Evolutionary conservation across 257 asterid genomes (phyloP).

Genomic region (Solanum sparsipilum): DNA sequence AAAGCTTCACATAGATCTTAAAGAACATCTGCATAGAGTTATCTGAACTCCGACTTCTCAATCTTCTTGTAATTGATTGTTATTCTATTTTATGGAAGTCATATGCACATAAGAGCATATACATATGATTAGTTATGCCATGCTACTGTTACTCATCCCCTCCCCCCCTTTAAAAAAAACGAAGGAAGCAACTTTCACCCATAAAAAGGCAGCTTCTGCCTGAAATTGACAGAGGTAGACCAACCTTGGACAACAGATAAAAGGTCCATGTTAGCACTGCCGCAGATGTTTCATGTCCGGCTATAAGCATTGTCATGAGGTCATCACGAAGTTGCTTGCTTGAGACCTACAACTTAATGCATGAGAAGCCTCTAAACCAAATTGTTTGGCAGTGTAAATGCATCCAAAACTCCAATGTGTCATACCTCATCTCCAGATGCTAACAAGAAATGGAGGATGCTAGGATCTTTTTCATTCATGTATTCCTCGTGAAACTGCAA

Average conservation of each 20-base stretch:
- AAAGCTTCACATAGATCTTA: neutral
- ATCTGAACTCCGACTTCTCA: neutral
- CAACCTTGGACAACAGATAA: conserved; percentile 83
- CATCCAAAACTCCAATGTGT: conserved; percentile 1
- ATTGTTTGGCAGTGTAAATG: conserved; percentile 2
- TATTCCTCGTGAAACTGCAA: conserved; percentile 95
- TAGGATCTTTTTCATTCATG: conserved; percentile 96
- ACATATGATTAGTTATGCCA: neutral
- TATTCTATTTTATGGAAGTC: neutral
- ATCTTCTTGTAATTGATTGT: neutral
- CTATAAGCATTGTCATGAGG: conserved; percentile 95
- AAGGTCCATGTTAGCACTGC: conserved; percentile 98
- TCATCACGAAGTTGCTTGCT: conserved; percentile 99
- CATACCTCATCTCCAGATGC: conserved; percentile 97
- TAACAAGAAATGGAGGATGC: conserved; percentile 86
- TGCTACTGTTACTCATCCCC: neutral
- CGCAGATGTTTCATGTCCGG: conserved; percentile 99
- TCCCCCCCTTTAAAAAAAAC: neutral
- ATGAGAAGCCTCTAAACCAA: conserved; percentile 20
- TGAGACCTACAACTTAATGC: conserved; percentile 53
- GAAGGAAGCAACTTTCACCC: neutral
- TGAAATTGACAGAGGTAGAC: neutral
- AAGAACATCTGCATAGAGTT: neutral
- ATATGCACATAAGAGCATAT: neutral
- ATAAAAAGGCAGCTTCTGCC: neutral